Evolutionary conservation across 805 yeast species (phyloP), one percentile per base, ranked within the genome.

Genomic region (Kodamaea hsintzibuensis): DNA sequence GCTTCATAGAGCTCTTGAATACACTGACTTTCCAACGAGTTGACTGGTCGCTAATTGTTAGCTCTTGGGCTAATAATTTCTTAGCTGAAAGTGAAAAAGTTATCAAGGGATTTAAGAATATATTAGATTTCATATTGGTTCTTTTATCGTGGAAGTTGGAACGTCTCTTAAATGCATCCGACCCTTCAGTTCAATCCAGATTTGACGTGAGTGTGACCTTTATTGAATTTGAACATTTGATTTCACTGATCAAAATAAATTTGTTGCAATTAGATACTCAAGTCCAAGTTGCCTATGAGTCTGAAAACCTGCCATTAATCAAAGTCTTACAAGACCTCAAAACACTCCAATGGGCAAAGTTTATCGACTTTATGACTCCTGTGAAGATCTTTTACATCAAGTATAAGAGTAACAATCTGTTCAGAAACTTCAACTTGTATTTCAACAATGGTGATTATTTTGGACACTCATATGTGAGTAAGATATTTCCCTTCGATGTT

Each of bases 111-210:
- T 59, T 69, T 52, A 57, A 48, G 19, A 55, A 55, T 3, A 49
- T 70, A 1, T 55, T 69, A 30, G 71, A 69, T 35, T 62, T 69
- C n/a, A 45, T 67, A 1, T 57, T 72, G 27, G 53, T 65, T 4
- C 45, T 66, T 1, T 57, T 64, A 6, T 67, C 76, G 3, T 69
- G 77, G 75, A 70, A 68, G 51, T 61, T 74, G 14, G 78, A 74
- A 43, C 66, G 63, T 17, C 62, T 74, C 25, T 60, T 71, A 4
- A 58, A 60, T 14, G 61, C 60, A n/a, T 59, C 56, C 19, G 66
- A 63, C 45, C 55, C 55, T 16, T 53, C 61, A 10, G 50, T 58
- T 14, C 69, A 67, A 49, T 48, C 55, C 19, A 57, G 62, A 10
- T 55, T 51, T 51, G 71, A 71, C 55, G 55, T 74, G 7, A 60